Evolutionary conservation across 345 rosid species (phyloP), one percentile per base, ranked within the genome.

Genomic region (Melastoma malabathricum): DNA sequence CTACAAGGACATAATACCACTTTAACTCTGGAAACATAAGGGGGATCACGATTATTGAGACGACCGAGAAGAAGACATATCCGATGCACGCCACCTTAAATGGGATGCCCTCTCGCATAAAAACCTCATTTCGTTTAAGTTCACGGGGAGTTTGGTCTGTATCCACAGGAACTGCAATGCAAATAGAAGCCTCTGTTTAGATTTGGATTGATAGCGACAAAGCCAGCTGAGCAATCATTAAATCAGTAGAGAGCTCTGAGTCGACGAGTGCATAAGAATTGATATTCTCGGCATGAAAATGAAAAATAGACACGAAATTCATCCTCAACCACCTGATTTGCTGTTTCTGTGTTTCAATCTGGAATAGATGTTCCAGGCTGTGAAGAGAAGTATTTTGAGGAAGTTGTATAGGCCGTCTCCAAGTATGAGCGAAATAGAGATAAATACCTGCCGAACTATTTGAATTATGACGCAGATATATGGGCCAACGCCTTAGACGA

Each of bases 321-420:
- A 34, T 22, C 18, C 52, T 45, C 12, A 17, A 57, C 55, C 67
- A 84, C 98, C 18, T 61, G 73, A 63, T 67, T 61, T 70, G 15
- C 31, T 47, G 44, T 58, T 59, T 22, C 53, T 67, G 38, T 44
- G 62, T 54, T 64, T 79, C 59, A 27, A 19, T 59, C 65, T 69
- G 58, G 60, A 43, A 18, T 44, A 64, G 51, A 92, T 72, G 70
- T 51, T 82, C 54, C 52, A 47, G 19, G 79, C 84, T 44, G 81
- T 82, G 56, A 70, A 67, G 51, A 51, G 62, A 14, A 90, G 69
- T 58, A 82, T 84, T 75, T 87, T 90, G 58, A 84, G 62, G 74
- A 90, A 90, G 50, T 86, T 82, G 85, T 86, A 86, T 54, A 90
- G 81, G 5, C 98, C 98, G 43, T 90, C 98, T 18, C 96, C 96